These are phyloP conservation scores for Apiotrichum veenhuisii DNA, from an alignment of 1,284 basidiomycete species.

Conservation along the genomic window DNA sequence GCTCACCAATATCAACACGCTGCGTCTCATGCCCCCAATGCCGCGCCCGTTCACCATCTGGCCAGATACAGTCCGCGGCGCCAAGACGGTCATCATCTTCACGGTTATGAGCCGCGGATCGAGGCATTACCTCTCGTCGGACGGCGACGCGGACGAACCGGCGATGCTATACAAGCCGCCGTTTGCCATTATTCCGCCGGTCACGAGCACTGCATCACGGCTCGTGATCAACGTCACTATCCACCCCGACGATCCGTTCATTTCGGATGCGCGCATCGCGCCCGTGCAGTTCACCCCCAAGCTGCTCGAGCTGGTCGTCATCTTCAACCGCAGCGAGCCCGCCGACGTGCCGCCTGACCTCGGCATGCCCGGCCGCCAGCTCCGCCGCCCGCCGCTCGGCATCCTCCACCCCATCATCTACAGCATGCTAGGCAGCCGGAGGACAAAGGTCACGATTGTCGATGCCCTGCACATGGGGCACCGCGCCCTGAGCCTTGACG, in stretches of 20 bases:
- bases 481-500: neutral
- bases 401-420: neutral
- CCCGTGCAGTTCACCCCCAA: neutral
- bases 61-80: slow-evolving; percentile 5
- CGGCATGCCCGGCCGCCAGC: neutral
- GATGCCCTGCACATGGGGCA: neutral
- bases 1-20: neutral
- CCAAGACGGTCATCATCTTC: slow-evolving; percentile 1
- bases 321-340: neutral
- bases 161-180: neutral
- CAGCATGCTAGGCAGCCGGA: neutral
- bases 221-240: neutral
- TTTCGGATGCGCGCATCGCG: neutral
- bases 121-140: neutral
- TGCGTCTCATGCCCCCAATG: slow-evolving; percentile 7
- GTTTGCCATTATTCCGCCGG: neutral
- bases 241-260: slow-evolving; percentile 1
- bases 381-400: neutral
- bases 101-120: neutral
- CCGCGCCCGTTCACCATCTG: slow-evolving; percentile 3
- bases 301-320: neutral
- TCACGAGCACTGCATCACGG: neutral
- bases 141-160: neutral
- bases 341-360: neutral
- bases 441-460: neutral